A percentile compares a stretch with the other conserved stretches of the same genome.
These are phyloP conservation scores for Apium graveolens DNA, from an alignment of 129 eudicot genomes.

Conservation along the genomic window DNA sequence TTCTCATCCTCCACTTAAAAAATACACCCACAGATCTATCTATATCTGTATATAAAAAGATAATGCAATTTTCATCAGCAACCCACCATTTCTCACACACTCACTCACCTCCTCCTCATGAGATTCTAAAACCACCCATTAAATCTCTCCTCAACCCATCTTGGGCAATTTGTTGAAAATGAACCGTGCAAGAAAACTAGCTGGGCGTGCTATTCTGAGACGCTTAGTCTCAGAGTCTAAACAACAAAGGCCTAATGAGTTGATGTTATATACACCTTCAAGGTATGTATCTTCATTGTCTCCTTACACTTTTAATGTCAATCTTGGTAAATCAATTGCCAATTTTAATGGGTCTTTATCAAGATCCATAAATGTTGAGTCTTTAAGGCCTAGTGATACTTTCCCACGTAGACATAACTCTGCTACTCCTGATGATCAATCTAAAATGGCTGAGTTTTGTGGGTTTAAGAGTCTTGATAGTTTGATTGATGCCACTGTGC, in stretches of 20 bases:
- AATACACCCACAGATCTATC: neutral
- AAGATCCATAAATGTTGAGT: slow-evolving; percentile 66
- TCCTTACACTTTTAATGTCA: slow-evolving; percentile 17
- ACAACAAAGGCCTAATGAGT: slow-evolving; percentile 20
- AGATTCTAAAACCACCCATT: neutral
- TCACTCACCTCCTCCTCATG: slow-evolving; percentile 13
- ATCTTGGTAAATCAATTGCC: slow-evolving; percentile 9
- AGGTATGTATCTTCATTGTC: slow-evolving; percentile 59
- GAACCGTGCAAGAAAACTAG: slow-evolving; percentile 81
- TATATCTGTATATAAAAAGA: slow-evolving; percentile 11
- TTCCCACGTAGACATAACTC: slow-evolving; percentile 91
- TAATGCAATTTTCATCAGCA: slow-evolving; percentile 18
- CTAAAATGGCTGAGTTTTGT: slow-evolving; percentile 61
- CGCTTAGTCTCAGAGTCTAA: slow-evolving; percentile 53
- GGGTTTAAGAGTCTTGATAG: slow-evolving; percentile 57
- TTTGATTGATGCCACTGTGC: slow-evolving; percentile 78
- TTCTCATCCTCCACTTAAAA: no score
- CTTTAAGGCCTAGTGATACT: slow-evolving; percentile 80
- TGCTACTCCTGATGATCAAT: slow-evolving; percentile 63
- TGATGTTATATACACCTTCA: slow-evolving; percentile 28
- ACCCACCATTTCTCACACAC: slow-evolving; percentile 47
- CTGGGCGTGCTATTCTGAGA: slow-evolving; percentile 46
- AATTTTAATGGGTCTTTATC: slow-evolving; percentile 19
- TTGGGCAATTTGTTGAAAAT: slow-evolving; percentile 23
- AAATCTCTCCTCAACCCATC: neutral